Conservation (phyloP, 2,329 filamentous ascomycete species). For the Dactylellina leptospora region DNA sequence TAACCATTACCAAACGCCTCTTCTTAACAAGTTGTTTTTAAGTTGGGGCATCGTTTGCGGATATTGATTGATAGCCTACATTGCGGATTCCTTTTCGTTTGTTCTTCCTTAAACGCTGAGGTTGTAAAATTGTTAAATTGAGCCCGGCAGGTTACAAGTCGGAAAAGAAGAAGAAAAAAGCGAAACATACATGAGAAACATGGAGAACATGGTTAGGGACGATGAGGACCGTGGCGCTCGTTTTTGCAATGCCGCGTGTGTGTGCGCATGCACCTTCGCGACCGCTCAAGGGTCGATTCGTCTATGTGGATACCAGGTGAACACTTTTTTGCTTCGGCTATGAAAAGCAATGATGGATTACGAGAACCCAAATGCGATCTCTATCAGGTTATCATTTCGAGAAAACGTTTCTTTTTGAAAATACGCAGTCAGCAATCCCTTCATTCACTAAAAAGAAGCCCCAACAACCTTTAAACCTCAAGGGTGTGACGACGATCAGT, state of each 20-base stretch:
- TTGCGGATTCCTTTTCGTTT: not conserved
- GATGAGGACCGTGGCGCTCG: constrained; percentile 45
- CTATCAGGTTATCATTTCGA: constrained; percentile 39
- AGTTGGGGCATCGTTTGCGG: not conserved
- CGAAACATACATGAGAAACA: constrained; percentile 44
- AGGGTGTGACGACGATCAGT: constrained; percentile 42
- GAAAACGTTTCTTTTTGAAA: constrained; percentile 10
- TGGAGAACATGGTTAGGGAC: constrained; percentile 40
- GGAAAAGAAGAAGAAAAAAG: constrained; percentile 13
- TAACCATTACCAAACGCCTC: constrained; percentile 39
- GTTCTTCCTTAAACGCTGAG: not conserved
- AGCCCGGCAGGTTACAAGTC: not conserved
- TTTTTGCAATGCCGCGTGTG: constrained; percentile 43
- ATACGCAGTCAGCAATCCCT: not conserved
- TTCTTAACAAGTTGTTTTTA: constrained; percentile 20
- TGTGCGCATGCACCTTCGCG: constrained; percentile 34
- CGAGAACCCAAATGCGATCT: constrained; percentile 22
- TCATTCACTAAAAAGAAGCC: not conserved
- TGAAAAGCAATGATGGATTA: constrained; percentile 43
- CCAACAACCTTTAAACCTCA: constrained; percentile 10
- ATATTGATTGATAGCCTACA: constrained; percentile 16
- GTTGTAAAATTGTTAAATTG: not conserved
- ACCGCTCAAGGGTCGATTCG: constrained; percentile 38
- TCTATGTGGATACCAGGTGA: constrained; percentile 38
- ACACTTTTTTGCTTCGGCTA: constrained; percentile 11